phyloP scores from a whole-genome alignment of 2,329 filamentous ascomycete genomes.

The Orbilia oligospora region DNA sequence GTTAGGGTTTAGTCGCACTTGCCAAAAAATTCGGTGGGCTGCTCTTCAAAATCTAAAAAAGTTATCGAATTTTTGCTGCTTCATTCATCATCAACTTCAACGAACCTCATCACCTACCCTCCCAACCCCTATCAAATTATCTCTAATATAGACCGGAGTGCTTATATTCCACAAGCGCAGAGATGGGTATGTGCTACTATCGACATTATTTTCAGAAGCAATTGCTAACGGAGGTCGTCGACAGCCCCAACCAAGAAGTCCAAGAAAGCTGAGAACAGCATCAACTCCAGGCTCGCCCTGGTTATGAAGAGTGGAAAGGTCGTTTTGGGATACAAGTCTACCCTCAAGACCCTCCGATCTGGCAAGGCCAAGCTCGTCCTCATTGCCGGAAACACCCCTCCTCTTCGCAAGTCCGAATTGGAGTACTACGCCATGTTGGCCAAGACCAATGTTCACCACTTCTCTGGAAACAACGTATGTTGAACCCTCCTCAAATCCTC shows the following conservation, averaged over 20 bases:
- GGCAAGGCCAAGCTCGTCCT: conserved; percentile 99
- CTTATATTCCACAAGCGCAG: conserved; percentile 62
- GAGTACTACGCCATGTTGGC: conserved; percentile 95
- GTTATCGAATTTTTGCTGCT: conserved; percentile 41
- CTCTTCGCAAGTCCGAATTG: conserved; percentile 96
- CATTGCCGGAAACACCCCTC: conserved; percentile 91
- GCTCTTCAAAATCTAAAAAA: conserved; percentile 38
- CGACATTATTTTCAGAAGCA: neutral
- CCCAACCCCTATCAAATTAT: conserved; percentile 32
- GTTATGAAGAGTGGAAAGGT: conserved; percentile 74
- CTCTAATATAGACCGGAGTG: conserved; percentile 62
- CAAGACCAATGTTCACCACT: conserved; percentile 98
- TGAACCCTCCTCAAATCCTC: neutral
- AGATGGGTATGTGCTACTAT: conserved; percentile 61
- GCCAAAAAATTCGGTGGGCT: conserved; percentile 26
- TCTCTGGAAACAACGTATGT: conserved; percentile 99
- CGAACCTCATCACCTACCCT: conserved; percentile 39
- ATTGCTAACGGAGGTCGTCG: conserved; percentile 68
- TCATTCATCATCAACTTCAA: conserved; percentile 58
- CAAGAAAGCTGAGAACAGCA: conserved; percentile 89
- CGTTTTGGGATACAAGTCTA: conserved; percentile 86
- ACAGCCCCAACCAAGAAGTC: conserved; percentile 78
- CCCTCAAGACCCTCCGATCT: conserved; percentile 88
- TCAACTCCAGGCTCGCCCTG: conserved; percentile 79
- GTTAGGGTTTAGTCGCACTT: conserved; percentile 58